Conservation (phyloP, 2,329 filamentous ascomycete species). For the Monilinia laxa region DNA sequence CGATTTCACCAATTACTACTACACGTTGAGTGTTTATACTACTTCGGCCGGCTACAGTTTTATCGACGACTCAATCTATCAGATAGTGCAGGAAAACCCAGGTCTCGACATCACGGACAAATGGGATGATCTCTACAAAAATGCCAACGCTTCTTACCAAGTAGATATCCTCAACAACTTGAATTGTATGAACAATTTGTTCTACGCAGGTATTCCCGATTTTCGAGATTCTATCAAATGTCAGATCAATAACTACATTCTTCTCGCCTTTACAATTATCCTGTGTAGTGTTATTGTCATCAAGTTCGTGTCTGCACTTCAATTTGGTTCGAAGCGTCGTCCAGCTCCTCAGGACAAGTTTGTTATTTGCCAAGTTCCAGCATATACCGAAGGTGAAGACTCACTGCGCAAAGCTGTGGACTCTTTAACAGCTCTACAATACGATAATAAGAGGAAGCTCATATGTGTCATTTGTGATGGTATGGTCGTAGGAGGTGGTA, state of each 20-base stretch:
- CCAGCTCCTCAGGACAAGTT: constrained; percentile 96
- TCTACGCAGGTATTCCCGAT: constrained; percentile 80
- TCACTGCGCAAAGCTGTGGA: constrained; percentile 89
- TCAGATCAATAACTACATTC: constrained; percentile 85
- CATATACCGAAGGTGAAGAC: constrained; percentile 97
- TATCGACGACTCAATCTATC: constrained; percentile 65
- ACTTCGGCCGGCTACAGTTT: constrained; percentile 61
- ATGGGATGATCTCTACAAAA: constrained; percentile 57
- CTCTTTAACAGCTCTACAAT: constrained; percentile 88
- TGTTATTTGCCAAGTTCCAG: constrained; percentile 96
- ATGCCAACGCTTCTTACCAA: constrained; percentile 51
- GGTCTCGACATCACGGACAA: constrained; percentile 73
- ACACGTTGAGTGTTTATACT: constrained; percentile 63
- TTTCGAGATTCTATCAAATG: constrained; percentile 77
- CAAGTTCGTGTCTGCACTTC: constrained; percentile 91
- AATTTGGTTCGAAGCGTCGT: constrained; percentile 87
- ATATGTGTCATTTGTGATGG: constrained; percentile 96
- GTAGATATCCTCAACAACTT: constrained; percentile 62
- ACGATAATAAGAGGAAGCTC: constrained; percentile 97
- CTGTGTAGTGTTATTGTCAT: constrained; percentile 75
- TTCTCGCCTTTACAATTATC: constrained; percentile 83
- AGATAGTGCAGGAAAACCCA: constrained; percentile 70
- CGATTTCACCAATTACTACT: constrained; percentile 89
- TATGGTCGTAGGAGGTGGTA: constrained; percentile 93
- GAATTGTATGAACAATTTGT: constrained; percentile 78